Evolutionary conservation across 176 grass and related monocot genomes (phyloP).

Genomic region (Luzula sylvatica): DNA sequence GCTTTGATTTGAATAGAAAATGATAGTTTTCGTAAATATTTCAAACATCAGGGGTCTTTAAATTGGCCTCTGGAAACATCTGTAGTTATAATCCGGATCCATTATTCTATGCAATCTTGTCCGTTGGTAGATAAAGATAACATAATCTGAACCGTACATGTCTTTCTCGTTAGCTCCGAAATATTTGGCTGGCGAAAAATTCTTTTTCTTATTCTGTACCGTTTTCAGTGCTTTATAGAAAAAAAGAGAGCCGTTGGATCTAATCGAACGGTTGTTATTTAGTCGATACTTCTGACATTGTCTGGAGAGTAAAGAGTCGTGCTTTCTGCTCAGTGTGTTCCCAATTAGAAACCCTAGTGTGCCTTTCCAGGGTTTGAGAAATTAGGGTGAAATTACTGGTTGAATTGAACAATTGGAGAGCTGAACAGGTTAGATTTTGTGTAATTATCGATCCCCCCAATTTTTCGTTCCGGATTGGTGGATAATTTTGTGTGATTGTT

Average conservation of each 20-base stretch:
- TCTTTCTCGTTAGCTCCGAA: neutral
- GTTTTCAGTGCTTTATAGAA: neutral
- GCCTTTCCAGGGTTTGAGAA: neutral
- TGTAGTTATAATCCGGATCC: no score
- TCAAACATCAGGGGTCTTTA: no score
- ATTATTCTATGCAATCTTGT: no score
- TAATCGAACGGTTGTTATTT: neutral
- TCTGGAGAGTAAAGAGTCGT: neutral
- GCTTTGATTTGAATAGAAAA: no score
- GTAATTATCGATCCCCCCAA: neutral
- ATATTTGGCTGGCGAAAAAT: neutral
- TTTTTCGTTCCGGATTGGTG: neutral
- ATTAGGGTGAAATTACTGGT: neutral
- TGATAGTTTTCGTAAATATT: no score
- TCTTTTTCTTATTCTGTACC: neutral
- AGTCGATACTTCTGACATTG: neutral
- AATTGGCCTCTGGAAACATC: no score
- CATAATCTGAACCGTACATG: neutral
- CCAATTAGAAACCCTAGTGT: slow-evolving; percentile 4
- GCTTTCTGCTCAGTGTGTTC: neutral
- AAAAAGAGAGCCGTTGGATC: neutral
- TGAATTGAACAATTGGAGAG: neutral
- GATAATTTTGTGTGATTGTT: neutral
- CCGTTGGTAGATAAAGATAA: neutral
- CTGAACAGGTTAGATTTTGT: neutral